These are phyloP conservation scores for Antarctomyces pellizariae DNA, from an alignment of 495 filamentous ascomycete species.

Conservation along the genomic window DNA sequence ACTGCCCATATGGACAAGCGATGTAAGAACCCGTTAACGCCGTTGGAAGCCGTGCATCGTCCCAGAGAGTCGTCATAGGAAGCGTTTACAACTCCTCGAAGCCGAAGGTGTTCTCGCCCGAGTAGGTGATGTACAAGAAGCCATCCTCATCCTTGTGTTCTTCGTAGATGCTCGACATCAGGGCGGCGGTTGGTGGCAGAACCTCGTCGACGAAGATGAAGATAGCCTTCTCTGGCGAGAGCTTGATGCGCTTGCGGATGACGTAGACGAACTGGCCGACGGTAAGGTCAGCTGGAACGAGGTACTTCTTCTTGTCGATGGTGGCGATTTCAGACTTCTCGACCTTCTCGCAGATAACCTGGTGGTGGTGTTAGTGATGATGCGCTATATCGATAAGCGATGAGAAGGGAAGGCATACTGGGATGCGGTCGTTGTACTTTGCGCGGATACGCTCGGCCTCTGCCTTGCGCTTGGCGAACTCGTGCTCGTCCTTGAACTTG, in stretches of 20 bases:
- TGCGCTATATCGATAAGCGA: neutral
- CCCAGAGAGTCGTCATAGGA: too few species aligned
- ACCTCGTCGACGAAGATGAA: conserved; percentile 99
- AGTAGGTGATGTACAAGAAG: conserved; percentile 59
- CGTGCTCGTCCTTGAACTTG: conserved; percentile 99
- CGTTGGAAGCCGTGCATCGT: too few species aligned
- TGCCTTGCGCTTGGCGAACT: conserved; percentile 98
- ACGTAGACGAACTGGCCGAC: conserved; percentile 99
- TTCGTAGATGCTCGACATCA: conserved; percentile 99
- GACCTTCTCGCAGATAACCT: conserved; percentile 99
- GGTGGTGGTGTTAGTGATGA: conserved; percentile 5
- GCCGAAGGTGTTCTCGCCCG: conserved; percentile 98
- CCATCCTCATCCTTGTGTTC: conserved; percentile 36
- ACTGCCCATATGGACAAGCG: too few species aligned
- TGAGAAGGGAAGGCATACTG: conserved; percentile 28
- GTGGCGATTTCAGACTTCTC: conserved; percentile 98
- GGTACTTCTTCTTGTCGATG: conserved; percentile 99
- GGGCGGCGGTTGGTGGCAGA: conserved; percentile 81
- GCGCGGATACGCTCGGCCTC: conserved; percentile 97
- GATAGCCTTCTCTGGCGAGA: conserved; percentile 98
- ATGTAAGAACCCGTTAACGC: too few species aligned
- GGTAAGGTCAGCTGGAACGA: conserved; percentile 91
- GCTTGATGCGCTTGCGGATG: conserved; percentile 99
- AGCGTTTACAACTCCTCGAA: too few species aligned
- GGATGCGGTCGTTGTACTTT: conserved; percentile 97